Evolutionary conservation across 257 asterid genomes (phyloP).

Genomic region (Coffea canephora): DNA sequence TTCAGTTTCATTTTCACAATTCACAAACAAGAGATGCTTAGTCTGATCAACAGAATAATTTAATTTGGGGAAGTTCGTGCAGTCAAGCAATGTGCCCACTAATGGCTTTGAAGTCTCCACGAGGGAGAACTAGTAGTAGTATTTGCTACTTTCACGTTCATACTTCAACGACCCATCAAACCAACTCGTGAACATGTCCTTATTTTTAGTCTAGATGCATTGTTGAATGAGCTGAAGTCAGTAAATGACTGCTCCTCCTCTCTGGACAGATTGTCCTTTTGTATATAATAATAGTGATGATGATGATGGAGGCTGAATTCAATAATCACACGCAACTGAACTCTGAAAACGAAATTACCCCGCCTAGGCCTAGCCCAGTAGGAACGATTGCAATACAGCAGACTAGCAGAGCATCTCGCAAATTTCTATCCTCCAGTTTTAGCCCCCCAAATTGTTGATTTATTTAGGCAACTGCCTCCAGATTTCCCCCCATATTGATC

Average conservation of each 20-base stretch:
- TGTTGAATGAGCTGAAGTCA: neutral
- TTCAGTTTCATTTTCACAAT: neutral
- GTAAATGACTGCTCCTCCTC: neutral
- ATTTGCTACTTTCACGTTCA: neutral
- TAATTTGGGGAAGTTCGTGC: neutral
- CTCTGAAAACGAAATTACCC: neutral
- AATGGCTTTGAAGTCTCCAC: neutral
- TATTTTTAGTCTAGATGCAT: neutral
- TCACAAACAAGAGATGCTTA: neutral
- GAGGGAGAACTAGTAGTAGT: too few relatives aligned
- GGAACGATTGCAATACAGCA: neutral
- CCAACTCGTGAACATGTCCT: neutral
- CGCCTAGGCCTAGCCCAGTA: neutral
- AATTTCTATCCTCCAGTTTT: neutral
- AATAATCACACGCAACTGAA: neutral
- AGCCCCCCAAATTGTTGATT: neutral
- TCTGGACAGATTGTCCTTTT: neutral
- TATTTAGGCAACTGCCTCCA: neutral
- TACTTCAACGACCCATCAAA: neutral
- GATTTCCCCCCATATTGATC: too few relatives aligned
- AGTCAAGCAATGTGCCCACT: conserved; percentile 2
- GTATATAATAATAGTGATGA: neutral
- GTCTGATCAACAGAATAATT: neutral
- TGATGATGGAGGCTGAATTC: neutral
- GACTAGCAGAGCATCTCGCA: neutral